Conservation (phyloP, 257 asterid genomes). For the Marsdenia floribunda region DNA sequence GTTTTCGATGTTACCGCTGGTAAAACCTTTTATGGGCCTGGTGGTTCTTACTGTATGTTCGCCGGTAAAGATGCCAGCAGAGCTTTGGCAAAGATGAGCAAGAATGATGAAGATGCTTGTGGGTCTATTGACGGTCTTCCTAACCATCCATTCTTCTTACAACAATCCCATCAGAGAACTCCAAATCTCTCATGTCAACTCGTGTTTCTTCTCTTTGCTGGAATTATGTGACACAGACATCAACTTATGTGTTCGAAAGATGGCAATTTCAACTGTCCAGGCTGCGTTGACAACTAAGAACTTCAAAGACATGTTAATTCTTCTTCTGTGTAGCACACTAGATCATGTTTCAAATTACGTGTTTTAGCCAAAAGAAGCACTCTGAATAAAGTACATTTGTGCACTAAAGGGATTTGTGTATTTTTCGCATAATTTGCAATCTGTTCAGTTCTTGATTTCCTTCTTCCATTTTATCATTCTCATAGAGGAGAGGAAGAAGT, state of each 20-base stretch:
- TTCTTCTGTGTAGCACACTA: background rate
- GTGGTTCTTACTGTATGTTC: conserved; percentile 73
- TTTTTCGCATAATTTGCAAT: too few species aligned
- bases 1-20: conserved; percentile 83
- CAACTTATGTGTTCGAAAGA: background rate
- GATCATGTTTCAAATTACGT: background rate
- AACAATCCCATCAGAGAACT: too few species aligned
- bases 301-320: background rate
- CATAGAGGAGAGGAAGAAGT: background rate
- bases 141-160: too few species aligned
- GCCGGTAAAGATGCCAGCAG: conserved; percentile 98
- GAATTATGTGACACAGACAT: background rate
- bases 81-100: conserved; percentile 97
- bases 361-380: background rate
- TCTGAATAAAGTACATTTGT: background rate
- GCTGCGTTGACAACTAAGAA: background rate
- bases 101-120: conserved; percentile 61
- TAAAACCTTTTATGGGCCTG: conserved; percentile 87
- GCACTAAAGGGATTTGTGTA: too few species aligned
- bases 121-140: conserved; percentile 57
- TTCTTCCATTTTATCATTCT: too few species aligned
- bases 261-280: background rate
- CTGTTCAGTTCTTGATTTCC: background rate
- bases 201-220: background rate
- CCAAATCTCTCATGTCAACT: too few species aligned